Percentiles rank a stretch among this genome's conserved stretches.
Evolutionary conservation across 2,329 filamentous ascomycete genomes (phyloP).

Genomic region (Pseudogymnoascus sp.): DNA sequence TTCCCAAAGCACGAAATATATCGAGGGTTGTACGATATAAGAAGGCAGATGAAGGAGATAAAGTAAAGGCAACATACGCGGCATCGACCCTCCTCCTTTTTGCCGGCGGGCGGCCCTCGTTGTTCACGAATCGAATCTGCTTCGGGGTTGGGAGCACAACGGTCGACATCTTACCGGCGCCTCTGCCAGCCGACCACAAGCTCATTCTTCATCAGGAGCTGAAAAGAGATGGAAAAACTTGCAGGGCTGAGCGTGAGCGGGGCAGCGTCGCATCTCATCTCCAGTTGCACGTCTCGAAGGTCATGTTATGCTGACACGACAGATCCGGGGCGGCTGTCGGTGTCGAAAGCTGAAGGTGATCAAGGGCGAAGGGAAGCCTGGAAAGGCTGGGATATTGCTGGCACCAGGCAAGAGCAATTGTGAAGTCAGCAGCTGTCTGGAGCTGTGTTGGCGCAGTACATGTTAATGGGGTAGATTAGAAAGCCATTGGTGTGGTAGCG

Average conservation of each 20-base stretch:
- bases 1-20: not conserved
- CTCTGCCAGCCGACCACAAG: constrained; percentile 7
- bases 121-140: constrained; percentile 73
- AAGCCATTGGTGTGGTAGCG: not conserved
- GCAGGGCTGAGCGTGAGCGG: constrained; percentile 1
- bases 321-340: not conserved
- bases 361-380: not conserved
- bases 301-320: constrained; percentile 6
- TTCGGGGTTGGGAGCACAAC: constrained; percentile 35
- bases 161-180: constrained; percentile 9
- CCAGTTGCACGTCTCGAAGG: constrained; percentile 5
- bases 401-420: not conserved
- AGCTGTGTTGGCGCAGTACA: not conserved
- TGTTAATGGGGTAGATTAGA: not conserved
- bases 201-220: constrained; percentile 11
- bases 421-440: constrained; percentile 3
- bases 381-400: not conserved
- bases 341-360: not conserved
- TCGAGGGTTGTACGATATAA: constrained; percentile 4
- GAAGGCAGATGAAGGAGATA: constrained; percentile 13
- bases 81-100: constrained; percentile 74
- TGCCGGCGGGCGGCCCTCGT: constrained; percentile 71
- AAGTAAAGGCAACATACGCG: constrained; percentile 48
- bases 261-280: constrained; percentile 7
- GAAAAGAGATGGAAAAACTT: not conserved